Percentiles rank a stretch among this genome's conserved stretches.
phyloP scores from a whole-genome alignment of 371 early-diverging fungal species.

The Zancudomyces culisetae region DNA sequence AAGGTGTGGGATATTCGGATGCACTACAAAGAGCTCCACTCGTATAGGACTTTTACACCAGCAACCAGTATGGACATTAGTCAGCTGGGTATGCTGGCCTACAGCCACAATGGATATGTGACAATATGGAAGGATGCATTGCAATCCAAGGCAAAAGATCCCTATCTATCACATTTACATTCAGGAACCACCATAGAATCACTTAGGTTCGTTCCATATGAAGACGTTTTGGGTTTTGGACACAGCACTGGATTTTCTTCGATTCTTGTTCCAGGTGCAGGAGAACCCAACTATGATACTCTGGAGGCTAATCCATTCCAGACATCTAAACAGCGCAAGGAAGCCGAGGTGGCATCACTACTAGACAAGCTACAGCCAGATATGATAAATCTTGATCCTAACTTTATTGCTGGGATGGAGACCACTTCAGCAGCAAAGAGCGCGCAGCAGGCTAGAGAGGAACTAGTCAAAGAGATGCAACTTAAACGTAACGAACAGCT shows the following conservation, averaged over 20 bases:
- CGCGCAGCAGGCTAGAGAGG: too few species aligned
- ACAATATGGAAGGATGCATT: conserved; percentile 79
- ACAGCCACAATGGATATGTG: conserved; percentile 58
- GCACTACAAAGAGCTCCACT: conserved; percentile 58
- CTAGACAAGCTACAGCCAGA: conserved; percentile 87
- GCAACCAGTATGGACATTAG: conserved; percentile 58
- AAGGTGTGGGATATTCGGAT: conserved; percentile 94
- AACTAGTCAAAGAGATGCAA: too few species aligned
- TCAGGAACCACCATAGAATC: conserved; percentile 33
- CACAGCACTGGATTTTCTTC: conserved; percentile 63
- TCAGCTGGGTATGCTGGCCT: conserved; percentile 72
- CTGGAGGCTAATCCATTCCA: conserved; percentile 90
- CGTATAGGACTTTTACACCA: conserved; percentile 55
- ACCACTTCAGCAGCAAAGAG: conserved; percentile 21
- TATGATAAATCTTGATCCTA: conserved; percentile 72
- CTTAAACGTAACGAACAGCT: too few species aligned
- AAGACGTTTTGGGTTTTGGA: conserved; percentile 93
- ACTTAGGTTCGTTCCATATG: conserved; percentile 80
- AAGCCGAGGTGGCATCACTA: conserved; percentile 77
- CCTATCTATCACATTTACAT: conserved; percentile 77
- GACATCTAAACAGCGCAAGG: conserved; percentile 76
- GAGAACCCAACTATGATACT: conserved; percentile 94
- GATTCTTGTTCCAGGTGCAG: conserved; percentile 85
- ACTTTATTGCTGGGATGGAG: conserved; percentile 40
- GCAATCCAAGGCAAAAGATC: conserved; percentile 43